Conservation (phyloP, 1,284 basidiomycete species). For the Malassezia sympodialis region DNA sequence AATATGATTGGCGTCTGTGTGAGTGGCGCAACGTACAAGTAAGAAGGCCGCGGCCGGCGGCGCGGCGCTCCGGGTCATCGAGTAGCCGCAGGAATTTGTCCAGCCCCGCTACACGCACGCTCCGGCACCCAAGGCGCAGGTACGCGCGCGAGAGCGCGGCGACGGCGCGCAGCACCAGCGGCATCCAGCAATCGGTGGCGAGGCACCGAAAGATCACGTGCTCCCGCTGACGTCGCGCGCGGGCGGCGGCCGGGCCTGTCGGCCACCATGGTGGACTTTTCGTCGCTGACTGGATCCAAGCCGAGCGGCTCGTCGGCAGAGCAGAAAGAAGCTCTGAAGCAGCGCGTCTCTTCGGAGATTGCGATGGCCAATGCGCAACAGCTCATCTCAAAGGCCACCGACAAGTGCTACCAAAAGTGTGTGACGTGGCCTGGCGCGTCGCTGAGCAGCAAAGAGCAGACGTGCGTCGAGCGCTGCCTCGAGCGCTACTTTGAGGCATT, state of each 20-base stretch:
- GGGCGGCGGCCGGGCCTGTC: background rate
- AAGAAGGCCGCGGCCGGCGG: constrained; percentile 26
- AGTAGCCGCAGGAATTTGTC: constrained; percentile 30
- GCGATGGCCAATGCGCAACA: constrained; percentile 44
- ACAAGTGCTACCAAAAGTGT: constrained; percentile 46
- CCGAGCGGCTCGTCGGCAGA: constrained; percentile 25
- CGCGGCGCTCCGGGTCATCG: constrained; percentile 19
- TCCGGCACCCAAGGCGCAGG: constrained; percentile 26
- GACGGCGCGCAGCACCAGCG: constrained; percentile 14
- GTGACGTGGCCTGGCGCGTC: constrained; percentile 29
- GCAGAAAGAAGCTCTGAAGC: constrained; percentile 42
- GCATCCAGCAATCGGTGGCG: background rate
- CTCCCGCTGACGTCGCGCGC: background rate
- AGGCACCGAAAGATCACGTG: constrained; percentile 8
- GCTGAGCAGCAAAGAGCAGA: constrained; percentile 40
- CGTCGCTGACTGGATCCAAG: constrained; percentile 22
- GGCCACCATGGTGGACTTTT: constrained; percentile 26
- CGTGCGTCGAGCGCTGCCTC: constrained; percentile 40
- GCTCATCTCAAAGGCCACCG: constrained; percentile 43
- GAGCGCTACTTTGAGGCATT: constrained; percentile 46
- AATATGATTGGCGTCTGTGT: constrained; percentile 39
- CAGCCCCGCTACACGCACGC: constrained; percentile 30
- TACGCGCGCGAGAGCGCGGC: constrained; percentile 27
- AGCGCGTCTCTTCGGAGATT: constrained; percentile 32
- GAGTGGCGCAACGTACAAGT: constrained; percentile 21